A percentile compares a stretch with the other conserved stretches of the same genome.
phyloP scores from a whole-genome alignment of 495 filamentous ascomycete species.

The Neurospora sp. region DNA sequence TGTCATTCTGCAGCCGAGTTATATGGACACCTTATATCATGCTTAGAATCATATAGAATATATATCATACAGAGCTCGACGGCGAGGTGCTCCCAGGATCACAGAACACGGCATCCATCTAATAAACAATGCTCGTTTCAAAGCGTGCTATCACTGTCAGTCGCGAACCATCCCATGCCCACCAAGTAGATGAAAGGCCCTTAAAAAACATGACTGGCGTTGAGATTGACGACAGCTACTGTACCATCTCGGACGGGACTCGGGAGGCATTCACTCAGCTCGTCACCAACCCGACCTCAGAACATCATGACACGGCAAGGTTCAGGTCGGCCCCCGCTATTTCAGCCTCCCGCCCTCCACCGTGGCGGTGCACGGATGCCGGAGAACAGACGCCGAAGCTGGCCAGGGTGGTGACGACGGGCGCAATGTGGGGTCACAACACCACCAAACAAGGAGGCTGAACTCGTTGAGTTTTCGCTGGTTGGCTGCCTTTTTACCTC shows the following conservation, averaged over 20 bases:
- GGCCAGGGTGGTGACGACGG: neutral
- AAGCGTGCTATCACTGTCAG: neutral
- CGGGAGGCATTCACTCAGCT: neutral
- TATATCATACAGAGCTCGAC: neutral
- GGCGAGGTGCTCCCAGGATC: neutral
- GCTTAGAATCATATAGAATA: neutral
- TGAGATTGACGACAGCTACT: neutral
- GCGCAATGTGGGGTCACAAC: neutral
- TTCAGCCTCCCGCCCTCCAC: neutral
- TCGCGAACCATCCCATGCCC: neutral
- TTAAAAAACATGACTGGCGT: neutral
- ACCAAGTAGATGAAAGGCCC: neutral
- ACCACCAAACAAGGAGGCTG: constrained; percentile 16
- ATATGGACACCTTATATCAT: neutral
- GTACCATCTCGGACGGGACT: neutral
- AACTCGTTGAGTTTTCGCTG: constrained; percentile 19
- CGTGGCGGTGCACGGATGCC: constrained; percentile 7
- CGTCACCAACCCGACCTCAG: neutral
- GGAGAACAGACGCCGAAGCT: neutral
- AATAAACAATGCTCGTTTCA: neutral
- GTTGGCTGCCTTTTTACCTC: constrained; percentile 4
- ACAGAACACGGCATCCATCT: neutral
- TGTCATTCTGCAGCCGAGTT: neutral
- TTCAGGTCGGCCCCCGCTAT: neutral
- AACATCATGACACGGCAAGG: neutral